Base-by-base conservation (phyloP, 306 rosid genomes). In the Rosa persica region DNA sequence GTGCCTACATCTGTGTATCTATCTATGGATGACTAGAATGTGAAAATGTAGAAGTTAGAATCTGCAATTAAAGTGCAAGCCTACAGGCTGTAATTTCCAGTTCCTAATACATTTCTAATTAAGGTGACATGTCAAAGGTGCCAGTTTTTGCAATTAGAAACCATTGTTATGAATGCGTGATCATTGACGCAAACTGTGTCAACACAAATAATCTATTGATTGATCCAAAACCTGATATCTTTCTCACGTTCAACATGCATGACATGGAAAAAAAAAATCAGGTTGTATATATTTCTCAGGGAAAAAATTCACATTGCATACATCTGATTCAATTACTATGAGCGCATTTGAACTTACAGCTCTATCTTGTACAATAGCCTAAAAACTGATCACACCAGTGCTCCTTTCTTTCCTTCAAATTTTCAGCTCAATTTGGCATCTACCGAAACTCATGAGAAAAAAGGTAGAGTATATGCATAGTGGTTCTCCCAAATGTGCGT, bases 281-380 rank as follows among this genome's bases (percentile, higher is more conserved):
- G 39, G 66, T 11, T 60, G 36, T 25, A 25, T 12, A 25, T 60
- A 25, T 60, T 61, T 27, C 66, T 61, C 30, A 73, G 16, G 22
- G 34, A 60, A 55, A 61, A 72, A 39, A 68, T 79, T 84, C 67
- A 8, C 34, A 17, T 12, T 65, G 69, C 78, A 40, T 67, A 75
- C 19, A 75, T 44, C 64, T 75, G 19, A 61, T 44, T 44, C 3
- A 51, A 27, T n/a, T 61, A 51, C n/a, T 13, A 61, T 2, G 20
- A 15, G n/a, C 60, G n/a, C 70, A 40, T 47, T 69, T 39, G 77
- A 49, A 57, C 81, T 44, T 42, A 78, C 51, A 72, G 34, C 73
- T 47, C 72, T 61, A 61, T 49, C 57, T n/a, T 30, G 67, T 60
- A 73, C 68, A 68, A 34, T 39, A 68, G 67, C 80, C 85, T 78